phyloP scores from a whole-genome alignment of 2,329 filamentous ascomycete genomes.

The Aspergillus fumigatiaffinis region DNA sequence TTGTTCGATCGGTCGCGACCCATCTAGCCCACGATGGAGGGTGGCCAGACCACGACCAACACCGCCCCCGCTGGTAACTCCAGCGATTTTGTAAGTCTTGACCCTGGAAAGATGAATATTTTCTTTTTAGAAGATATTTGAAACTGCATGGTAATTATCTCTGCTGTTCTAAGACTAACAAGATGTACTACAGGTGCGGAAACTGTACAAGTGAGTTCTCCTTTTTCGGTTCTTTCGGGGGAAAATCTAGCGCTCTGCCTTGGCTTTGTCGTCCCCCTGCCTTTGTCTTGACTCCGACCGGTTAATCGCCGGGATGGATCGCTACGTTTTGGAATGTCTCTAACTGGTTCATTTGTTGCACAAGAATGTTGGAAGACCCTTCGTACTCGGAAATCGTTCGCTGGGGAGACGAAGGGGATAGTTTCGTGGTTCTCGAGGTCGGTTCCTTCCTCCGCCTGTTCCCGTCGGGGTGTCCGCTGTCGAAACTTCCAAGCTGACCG shows the following conservation, averaged over 20 bases:
- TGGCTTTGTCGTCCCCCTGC: conserved; percentile 1
- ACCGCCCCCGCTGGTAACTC: conserved; percentile 67
- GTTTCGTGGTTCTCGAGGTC: conserved; percentile 96
- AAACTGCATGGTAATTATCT: conserved; percentile 24
- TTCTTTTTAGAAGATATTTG: conserved; percentile 8
- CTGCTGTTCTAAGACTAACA: conserved; percentile 16
- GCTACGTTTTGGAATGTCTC: neutral
- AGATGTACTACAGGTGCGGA: conserved; percentile 69
- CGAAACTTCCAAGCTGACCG: conserved; percentile 14
- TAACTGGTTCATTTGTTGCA: conserved; percentile 9
- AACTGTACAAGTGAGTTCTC: conserved; percentile 83
- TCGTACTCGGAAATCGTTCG: conserved; percentile 87
- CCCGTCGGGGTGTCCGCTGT: conserved; percentile 2
- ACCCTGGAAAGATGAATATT: conserved; percentile 8
- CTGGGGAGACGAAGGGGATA: conserved; percentile 93
- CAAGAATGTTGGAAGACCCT: conserved; percentile 92
- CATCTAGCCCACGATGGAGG: conserved; percentile 44
- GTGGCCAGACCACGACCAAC: conserved; percentile 39
- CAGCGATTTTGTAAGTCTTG: conserved; percentile 82
- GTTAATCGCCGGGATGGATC: conserved; percentile 2
- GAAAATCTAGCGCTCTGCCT: conserved; percentile 5
- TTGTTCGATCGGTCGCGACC: conserved; percentile 38
- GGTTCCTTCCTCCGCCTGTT: conserved; percentile 13
- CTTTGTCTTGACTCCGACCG: conserved; percentile 10
- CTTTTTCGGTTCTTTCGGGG: conserved; percentile 10